Evolutionary conservation across 2,329 filamentous ascomycete species (phyloP), one percentile per base, ranked within the genome.

Genomic region (Ceratocystis diversiconidia): DNA sequence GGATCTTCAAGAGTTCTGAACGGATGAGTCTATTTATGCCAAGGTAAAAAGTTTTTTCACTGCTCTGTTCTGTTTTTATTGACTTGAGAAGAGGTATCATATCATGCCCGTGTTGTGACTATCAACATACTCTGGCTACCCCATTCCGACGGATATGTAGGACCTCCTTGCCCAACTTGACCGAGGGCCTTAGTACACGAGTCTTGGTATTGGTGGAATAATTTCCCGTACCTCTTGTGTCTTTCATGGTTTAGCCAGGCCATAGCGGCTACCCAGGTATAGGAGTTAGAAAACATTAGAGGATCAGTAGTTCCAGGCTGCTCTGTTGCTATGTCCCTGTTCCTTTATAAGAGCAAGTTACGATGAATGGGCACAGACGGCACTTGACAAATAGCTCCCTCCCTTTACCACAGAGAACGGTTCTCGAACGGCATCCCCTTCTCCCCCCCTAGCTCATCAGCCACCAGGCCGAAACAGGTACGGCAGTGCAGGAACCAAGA

Each of bases 341-440:
- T 32, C 52, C 25, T 30, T 15, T 32, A 57, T 10, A 17, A 30
- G 7, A 15, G 6, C 50, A 55, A 57, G 25, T 17, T 7, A 32
- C 22, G 52, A 32, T 17, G 52, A 32, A 59, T 59, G 52, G 52
- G 28, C 52, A 59, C 52, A 59, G 52, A 59, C 52, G n/a, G 52
- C n/a, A 19, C 52, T 17, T 25, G 28, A 36, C 30, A 19, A 17
- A 30, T 22, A 19, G 48, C 17, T 52, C 5, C 28, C 5, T 52
- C 19, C 48, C n/a, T 52, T 57, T 28, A 15, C 50, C 25, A 57
- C 5, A 30, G 6, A 57, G 52, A 57, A 57, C 2, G 4, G 15
- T 59, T 59, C 52, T 59, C 28, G 52, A 59, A 36, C 28, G 52
- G 52, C 52, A 7, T 7, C 52, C 25, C 52, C 28, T 57, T 32